phyloP scores from a whole-genome alignment of 2,329 filamentous ascomycete genomes.

The Cladorrhinum sp. region DNA sequence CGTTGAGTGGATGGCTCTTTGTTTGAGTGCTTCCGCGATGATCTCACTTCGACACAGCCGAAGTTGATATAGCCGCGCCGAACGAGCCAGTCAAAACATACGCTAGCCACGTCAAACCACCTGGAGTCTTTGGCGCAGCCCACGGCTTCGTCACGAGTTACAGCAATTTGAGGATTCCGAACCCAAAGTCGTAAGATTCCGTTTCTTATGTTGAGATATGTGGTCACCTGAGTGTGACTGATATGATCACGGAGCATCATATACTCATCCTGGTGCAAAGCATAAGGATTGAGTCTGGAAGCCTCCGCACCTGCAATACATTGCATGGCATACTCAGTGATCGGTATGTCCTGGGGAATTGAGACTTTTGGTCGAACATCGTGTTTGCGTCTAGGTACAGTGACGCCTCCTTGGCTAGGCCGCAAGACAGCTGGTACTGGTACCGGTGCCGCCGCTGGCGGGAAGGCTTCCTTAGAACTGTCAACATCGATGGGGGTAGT shows the following conservation, averaged over 20 bases:
- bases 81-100: constrained; percentile 90
- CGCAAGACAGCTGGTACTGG: constrained; percentile 1
- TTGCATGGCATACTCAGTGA: constrained; percentile 81
- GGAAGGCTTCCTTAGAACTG: constrained; percentile 32
- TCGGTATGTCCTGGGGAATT: constrained; percentile 71
- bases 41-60: constrained; percentile 76
- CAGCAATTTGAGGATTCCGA: constrained; percentile 76
- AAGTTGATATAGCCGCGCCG: constrained; percentile 95
- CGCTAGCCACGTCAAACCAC: constrained; percentile 84
- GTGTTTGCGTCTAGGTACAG: constrained; percentile 40
- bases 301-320: constrained; percentile 87
- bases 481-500: constrained; percentile 56
- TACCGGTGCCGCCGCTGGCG: constrained; percentile 11
- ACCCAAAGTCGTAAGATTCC: constrained; percentile 89
- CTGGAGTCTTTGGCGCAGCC: constrained; percentile 84
- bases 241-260: constrained; percentile 75
- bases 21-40: constrained; percentile 42
- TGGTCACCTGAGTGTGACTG: constrained; percentile 84
- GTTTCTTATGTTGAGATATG: constrained; percentile 94
- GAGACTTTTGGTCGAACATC: constrained; percentile 74
- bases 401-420: constrained; percentile 12
- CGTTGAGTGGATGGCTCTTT: constrained; percentile 33
- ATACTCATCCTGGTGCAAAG: constrained; percentile 82
- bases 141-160: constrained; percentile 80
- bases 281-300: constrained; percentile 85